Conservation (phyloP, 208 protist genomes). For the Crithidia expoeki region DNA sequence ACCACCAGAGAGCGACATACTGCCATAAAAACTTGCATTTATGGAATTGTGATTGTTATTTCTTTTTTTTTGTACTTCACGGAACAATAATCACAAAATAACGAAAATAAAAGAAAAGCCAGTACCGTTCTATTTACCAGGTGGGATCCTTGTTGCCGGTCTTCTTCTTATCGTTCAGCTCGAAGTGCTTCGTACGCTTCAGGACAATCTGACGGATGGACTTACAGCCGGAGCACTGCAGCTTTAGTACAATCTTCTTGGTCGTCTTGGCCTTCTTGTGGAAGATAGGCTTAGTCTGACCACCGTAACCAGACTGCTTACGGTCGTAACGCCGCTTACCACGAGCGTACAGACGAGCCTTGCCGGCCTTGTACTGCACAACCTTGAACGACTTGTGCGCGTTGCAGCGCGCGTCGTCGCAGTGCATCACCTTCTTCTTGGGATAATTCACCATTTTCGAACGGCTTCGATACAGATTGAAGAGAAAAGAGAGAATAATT, state of each 20-base stretch:
- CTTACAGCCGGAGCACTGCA: constrained; percentile 98
- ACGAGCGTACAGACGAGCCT: constrained; percentile 97
- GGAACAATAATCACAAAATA: constrained; percentile 17
- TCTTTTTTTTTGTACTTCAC: constrained; percentile 4
- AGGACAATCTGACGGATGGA: constrained; percentile 94
- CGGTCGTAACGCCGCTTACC: constrained; percentile 99
- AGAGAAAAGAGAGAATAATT: background rate
- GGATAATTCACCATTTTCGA: constrained; percentile 91
- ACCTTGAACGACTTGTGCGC: constrained; percentile 98
- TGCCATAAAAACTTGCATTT: too few species aligned
- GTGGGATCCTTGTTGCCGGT: constrained; percentile 91
- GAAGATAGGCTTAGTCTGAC: constrained; percentile 99
- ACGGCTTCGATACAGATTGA: constrained; percentile 84
- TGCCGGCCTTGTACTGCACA: constrained; percentile 99
- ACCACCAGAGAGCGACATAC: too few species aligned
- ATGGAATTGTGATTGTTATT: constrained; percentile 3
- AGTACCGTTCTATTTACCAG: constrained; percentile 64
- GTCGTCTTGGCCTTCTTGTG: constrained; percentile 99
- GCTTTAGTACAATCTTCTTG: constrained; percentile 99
- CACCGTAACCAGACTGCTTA: constrained; percentile 99
- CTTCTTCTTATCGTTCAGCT: constrained; percentile 97
- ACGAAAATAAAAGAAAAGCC: constrained; percentile 22
- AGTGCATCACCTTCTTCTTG: constrained; percentile 94
- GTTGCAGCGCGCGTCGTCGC: constrained; percentile 89
- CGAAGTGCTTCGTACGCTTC: constrained; percentile 99